phyloP scores from a whole-genome alignment of 2,329 filamentous ascomycete species.

The Massarina eburnea region DNA sequence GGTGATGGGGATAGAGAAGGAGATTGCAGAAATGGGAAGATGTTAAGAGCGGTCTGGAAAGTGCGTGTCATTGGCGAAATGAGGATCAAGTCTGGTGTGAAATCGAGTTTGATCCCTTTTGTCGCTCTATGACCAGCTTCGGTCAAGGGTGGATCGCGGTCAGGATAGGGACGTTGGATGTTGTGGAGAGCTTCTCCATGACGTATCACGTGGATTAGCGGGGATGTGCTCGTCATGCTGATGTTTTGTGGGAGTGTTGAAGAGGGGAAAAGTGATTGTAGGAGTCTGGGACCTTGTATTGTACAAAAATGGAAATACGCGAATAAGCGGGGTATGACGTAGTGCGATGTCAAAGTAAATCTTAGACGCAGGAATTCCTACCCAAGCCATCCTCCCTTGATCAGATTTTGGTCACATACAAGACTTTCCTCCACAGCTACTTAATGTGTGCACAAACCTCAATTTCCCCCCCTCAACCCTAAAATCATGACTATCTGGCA shows the following conservation, averaged over 20 bases:
- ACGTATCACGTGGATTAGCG: conserved; percentile 18
- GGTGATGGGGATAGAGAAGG: background rate
- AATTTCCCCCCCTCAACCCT: conserved; percentile 31
- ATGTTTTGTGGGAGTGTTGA: background rate
- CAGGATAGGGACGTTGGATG: conserved; percentile 13
- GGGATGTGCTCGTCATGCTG: background rate
- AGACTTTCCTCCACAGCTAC: conserved; percentile 17
- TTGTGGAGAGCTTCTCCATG: conserved; percentile 27
- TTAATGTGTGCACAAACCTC: conserved; percentile 23
- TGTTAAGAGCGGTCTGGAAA: conserved; percentile 23
- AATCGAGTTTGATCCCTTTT: conserved; percentile 9
- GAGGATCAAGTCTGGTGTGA: conserved; percentile 19
- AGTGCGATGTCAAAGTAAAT: background rate
- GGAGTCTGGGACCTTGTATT: background rate
- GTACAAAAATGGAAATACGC: too few relatives aligned
- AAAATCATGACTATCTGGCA: conserved; percentile 39
- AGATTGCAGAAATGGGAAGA: conserved; percentile 14
- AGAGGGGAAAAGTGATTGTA: background rate
- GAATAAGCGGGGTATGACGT: conserved; percentile 1
- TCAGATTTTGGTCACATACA: conserved; percentile 13
- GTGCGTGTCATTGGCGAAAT: conserved; percentile 29
- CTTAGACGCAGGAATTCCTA: background rate
- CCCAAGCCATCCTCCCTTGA: background rate
- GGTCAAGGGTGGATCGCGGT: conserved; percentile 24
- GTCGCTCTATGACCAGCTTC: conserved; percentile 13